A percentile compares a stretch with the other conserved stretches of the same genome.
Evolutionary conservation across 768 basidiomycete genomes (phyloP).

Genomic region (Gyrodon lividus): DNA sequence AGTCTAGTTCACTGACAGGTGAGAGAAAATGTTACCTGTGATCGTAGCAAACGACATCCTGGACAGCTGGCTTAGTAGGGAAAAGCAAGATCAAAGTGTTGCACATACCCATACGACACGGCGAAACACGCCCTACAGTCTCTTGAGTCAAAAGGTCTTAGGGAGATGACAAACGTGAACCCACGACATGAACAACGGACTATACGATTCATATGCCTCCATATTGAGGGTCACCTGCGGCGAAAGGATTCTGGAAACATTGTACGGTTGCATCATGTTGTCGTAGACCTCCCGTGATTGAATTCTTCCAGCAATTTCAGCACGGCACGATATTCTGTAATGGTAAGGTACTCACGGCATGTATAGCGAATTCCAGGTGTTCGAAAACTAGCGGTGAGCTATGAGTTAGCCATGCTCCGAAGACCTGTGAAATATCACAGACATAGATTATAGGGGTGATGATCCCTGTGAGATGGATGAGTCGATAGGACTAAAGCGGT

Average conservation of each 20-base stretch:
- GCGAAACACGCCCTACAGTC: constrained; percentile 23
- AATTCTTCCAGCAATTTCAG: constrained; percentile 37
- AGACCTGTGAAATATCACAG: constrained; percentile 49
- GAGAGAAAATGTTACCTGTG: constrained; percentile 44
- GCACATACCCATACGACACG: constrained; percentile 29
- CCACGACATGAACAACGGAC: constrained; percentile 57
- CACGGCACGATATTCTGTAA: neutral
- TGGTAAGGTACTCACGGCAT: constrained; percentile 47
- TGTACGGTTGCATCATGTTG: constrained; percentile 54
- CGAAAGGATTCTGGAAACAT: constrained; percentile 58
- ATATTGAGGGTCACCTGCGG: constrained; percentile 52
- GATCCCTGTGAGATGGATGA: constrained; percentile 24
- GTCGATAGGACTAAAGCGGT: neutral
- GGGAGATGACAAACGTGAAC: constrained; percentile 8
- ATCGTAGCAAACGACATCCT: constrained; percentile 82
- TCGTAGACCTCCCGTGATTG: constrained; percentile 63
- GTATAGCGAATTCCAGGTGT: constrained; percentile 57
- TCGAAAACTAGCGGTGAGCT: constrained; percentile 47
- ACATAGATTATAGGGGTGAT: constrained; percentile 39
- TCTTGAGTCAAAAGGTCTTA: constrained; percentile 5
- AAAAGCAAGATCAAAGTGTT: neutral
- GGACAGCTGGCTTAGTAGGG: constrained; percentile 39
- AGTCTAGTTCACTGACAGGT: neutral
- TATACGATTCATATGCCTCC: constrained; percentile 52
- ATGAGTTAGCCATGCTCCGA: neutral